These are phyloP conservation scores for Gomphus bonarii DNA, from an alignment of 1,284 basidiomycete species.

Conservation along the genomic window DNA sequence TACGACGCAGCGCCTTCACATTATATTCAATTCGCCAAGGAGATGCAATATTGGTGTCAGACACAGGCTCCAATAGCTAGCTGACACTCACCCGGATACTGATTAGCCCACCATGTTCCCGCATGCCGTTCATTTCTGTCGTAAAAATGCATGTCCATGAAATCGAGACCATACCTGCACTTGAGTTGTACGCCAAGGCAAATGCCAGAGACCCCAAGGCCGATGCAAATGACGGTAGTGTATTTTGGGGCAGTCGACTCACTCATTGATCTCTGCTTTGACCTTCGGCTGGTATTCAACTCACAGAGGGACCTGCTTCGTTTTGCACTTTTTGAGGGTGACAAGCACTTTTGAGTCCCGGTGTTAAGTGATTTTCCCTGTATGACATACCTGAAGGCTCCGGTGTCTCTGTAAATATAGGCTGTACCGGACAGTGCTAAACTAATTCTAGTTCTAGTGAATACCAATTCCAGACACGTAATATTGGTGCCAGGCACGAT, in stretches of 20 bases:
- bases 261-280: not conserved
- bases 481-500: no score
- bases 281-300: no score
- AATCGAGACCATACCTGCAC: not conserved
- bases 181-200: constrained; percentile 3
- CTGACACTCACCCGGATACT: constrained; percentile 4
- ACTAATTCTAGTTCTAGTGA: no score
- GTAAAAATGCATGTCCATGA: constrained; percentile 6
- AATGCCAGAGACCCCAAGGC: constrained; percentile 1
- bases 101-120: constrained; percentile 5
- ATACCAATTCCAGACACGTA: no score
- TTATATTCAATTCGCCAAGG: not conserved
- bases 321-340: no score
- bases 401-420: no score
- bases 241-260: not conserved
- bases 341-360: no score
- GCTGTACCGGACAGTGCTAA: no score
- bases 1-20: constrained; percentile 6
- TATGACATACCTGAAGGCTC: no score
- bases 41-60: not conserved
- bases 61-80: not conserved
- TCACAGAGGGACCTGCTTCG: no score
- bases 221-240: constrained; percentile 7
- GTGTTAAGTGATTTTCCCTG: no score
- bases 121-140: constrained; percentile 3